A percentile compares a stretch with the other conserved stretches of the same genome.
phyloP scores from a whole-genome alignment of 2,329 filamentous ascomycete species.

The Aspergillus sergii region DNA sequence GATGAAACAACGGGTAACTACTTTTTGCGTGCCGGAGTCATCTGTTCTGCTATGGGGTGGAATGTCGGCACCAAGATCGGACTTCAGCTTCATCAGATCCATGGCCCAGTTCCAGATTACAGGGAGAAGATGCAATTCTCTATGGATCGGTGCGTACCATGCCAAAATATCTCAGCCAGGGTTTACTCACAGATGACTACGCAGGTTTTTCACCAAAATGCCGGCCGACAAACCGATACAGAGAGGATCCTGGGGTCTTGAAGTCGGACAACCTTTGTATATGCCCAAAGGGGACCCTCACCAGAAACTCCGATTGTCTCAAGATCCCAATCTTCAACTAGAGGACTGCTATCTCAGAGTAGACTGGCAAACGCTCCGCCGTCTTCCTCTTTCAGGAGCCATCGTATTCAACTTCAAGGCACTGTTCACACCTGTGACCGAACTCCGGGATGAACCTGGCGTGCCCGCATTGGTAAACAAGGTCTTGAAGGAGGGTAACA shows the following conservation, averaged over 20 bases:
- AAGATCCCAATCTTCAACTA: constrained; percentile 59
- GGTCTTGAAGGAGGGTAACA: constrained; percentile 71
- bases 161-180: not conserved
- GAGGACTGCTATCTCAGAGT: constrained; percentile 71
- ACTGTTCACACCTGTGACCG: constrained; percentile 72
- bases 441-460: constrained; percentile 71
- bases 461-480: constrained; percentile 70
- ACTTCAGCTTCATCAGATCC: constrained; percentile 69
- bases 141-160: constrained; percentile 70
- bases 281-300: constrained; percentile 71
- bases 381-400: constrained; percentile 73
- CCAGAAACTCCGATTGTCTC: constrained; percentile 60
- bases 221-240: constrained; percentile 75
- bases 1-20: constrained; percentile 73
- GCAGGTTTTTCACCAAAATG: constrained; percentile 79
- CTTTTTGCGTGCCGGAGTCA: constrained; percentile 71
- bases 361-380: constrained; percentile 84
- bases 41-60: constrained; percentile 83
- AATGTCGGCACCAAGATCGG: constrained; percentile 75
- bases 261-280: constrained; percentile 74
- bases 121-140: constrained; percentile 85
- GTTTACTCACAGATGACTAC: not conserved
- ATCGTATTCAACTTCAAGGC: constrained; percentile 90
- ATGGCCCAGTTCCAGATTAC: constrained; percentile 76
- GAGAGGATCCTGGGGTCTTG: constrained; percentile 81